A percentile compares a stretch with the other conserved stretches of the same genome.
Evolutionary conservation across 2,329 filamentous ascomycete species (phyloP).

Genomic region (Cladosporium sp.): DNA sequence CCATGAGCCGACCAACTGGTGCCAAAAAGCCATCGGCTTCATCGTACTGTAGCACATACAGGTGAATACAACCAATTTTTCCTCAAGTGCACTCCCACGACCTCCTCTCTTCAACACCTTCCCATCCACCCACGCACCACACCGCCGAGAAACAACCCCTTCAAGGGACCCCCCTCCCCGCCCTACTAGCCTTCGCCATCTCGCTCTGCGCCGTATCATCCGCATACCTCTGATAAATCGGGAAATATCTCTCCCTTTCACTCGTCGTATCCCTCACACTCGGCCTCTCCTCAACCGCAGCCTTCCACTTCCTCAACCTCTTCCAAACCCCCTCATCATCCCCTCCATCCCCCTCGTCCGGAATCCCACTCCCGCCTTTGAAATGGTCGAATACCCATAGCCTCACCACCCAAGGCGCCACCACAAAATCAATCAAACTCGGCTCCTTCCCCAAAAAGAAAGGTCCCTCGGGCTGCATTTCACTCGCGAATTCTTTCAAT

Average conservation of each 20-base stretch:
- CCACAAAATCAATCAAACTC: slow-evolving; percentile 67
- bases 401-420: slow-evolving; percentile 70
- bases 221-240: slow-evolving; percentile 60
- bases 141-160: slow-evolving; percentile 20
- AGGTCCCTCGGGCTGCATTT: slow-evolving; percentile 60
- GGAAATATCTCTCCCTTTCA: slow-evolving; percentile 65
- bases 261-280: slow-evolving; percentile 70
- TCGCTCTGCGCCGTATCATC: slow-evolving; percentile 50
- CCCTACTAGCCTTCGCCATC: slow-evolving; percentile 53
- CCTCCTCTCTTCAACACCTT: no score
- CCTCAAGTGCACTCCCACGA: no score
- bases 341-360: slow-evolving; percentile 45
- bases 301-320: slow-evolving; percentile 65
- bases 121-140: no score
- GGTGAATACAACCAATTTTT: no score
- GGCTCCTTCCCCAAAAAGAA: slow-evolving; percentile 67
- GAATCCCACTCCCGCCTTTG: slow-evolving; percentile 59
- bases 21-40: no score
- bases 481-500: slow-evolving; percentile 60
- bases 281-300: slow-evolving; percentile 58
- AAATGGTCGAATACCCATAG: slow-evolving; percentile 75
- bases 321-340: slow-evolving; percentile 61
- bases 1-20: no score
- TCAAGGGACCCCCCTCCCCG: slow-evolving; percentile 63
- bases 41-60: no score